Conservation (phyloP, 257 asterid species). For the Ehretia macrophylla region DNA sequence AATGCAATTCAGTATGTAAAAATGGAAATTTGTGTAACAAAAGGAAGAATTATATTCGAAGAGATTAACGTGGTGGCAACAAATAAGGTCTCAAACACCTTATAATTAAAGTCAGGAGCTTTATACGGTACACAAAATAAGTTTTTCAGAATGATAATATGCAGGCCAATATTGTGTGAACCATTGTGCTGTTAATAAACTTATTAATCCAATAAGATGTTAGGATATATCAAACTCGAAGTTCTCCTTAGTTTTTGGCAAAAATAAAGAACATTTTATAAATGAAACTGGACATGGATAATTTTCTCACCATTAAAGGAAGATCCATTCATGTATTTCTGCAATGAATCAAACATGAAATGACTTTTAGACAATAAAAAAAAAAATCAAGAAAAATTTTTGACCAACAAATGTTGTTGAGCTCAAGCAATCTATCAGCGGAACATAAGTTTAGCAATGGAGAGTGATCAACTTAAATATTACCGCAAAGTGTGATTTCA, state of each 20-base stretch:
- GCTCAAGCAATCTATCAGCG: background rate
- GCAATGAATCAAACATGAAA: background rate
- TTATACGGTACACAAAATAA: no score
- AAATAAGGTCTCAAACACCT: no score
- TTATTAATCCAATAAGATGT: background rate
- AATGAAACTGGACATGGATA: background rate
- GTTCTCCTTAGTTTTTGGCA: no score
- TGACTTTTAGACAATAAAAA: no score
- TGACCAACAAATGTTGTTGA: background rate
- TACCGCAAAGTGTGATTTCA: constrained; percentile 1
- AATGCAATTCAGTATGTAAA: background rate
- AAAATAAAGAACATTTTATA: no score
- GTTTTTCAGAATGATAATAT: no score
- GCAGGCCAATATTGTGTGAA: no score
- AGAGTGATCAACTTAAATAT: background rate
- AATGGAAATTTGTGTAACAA: background rate
- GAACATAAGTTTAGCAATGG: background rate
- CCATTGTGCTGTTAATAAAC: no score
- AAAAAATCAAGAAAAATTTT: background rate
- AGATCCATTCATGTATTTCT: constrained; percentile 8
- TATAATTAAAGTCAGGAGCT: no score
- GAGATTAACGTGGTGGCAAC: no score
- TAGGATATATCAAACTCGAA: background rate
- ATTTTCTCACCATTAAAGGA: constrained; percentile 14
- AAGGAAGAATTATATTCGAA: no score